phyloP scores from a whole-genome alignment of 2,329 filamentous ascomycete species.

The Apiospora kogelbergensis region DNA sequence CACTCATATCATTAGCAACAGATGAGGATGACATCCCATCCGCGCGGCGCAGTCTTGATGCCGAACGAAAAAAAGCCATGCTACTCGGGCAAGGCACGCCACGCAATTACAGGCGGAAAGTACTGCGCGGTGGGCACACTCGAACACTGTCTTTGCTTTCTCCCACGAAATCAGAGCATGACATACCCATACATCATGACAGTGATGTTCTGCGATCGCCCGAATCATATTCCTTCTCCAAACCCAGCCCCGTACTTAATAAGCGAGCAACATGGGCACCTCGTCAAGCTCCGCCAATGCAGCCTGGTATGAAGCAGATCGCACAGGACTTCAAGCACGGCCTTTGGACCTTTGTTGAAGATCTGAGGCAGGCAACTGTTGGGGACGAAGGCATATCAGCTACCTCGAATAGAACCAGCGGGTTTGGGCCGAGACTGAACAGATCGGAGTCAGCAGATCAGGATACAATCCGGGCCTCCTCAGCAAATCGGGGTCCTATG shows the following conservation, averaged over 20 bases:
- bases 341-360: slow-evolving; percentile 91
- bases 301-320: slow-evolving; percentile 67
- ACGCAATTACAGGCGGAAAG: slow-evolving; percentile 52
- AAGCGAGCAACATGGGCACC: slow-evolving; percentile 64
- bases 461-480: slow-evolving; percentile 47
- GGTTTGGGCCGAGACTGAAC: slow-evolving; percentile 26
- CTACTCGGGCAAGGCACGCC: slow-evolving; percentile 51
- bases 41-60: slow-evolving; percentile 52
- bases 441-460: slow-evolving; percentile 37
- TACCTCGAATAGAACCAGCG: slow-evolving; percentile 35
- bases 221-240: slow-evolving; percentile 26
- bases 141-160: slow-evolving; percentile 78
- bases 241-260: slow-evolving; percentile 34
- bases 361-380: slow-evolving; percentile 91
- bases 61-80: slow-evolving; percentile 72
- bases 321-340: slow-evolving; percentile 88
- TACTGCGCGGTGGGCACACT: slow-evolving; percentile 67
- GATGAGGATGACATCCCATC: slow-evolving; percentile 21
- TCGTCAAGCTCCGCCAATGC: slow-evolving; percentile 42
- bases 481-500: slow-evolving; percentile 40
- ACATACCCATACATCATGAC: slow-evolving; percentile 45
- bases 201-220: slow-evolving; percentile 43
- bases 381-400: slow-evolving; percentile 83
- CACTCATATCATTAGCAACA: slow-evolving; percentile 34
- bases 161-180: slow-evolving; percentile 50